Base-by-base conservation (phyloP, 805 yeast species). In the Pichia californica region DNA sequence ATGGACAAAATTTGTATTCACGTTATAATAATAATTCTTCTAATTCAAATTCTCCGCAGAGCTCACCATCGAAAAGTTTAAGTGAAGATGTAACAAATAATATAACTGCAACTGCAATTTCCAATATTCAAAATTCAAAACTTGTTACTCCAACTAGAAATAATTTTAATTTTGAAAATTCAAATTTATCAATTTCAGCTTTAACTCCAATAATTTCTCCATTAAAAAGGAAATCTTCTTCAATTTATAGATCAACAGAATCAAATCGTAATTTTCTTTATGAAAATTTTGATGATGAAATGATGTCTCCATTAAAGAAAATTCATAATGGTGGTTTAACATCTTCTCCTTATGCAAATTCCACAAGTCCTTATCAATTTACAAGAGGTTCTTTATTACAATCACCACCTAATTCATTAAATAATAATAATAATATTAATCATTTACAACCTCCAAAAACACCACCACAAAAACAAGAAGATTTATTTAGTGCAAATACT, bases 301-400 rank as follows among this genome's bases (percentile, higher is more conserved):
- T 42, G 21, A 46, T 54, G 4, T 61, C 65, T 9, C 65, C 65
- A 1, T 46, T 50, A 3, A 61, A 61, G 32, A 50, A 57, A 31
- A 41, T 51, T 23, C 25, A 23, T 10, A 56, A 57, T 30, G 51
- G 48, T 37, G 50, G 49, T 19, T 52, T 55, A 32, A 61, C 61
- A 10, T 59, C 63, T 10, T 59, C 65, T 2, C 66, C 66, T 13
- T 54, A 57, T 35, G 53, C 53, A 30, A 46, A 54, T 14, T 46
- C 51, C 10, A 45, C 48, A 7, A 51, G 55, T 34, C 57, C 60
- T 11, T 46, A 45, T 31, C 52, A 54, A 5, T 52, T 36, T 43
- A 49, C 38, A 18, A 46, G 31, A 25, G 40, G 43, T 25, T 21
- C 50, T 11, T 21, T 40, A 20, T 41, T 42, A 19, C 55, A 46